Evolutionary conservation across 2,329 filamentous ascomycete genomes (phyloP), one percentile per base, ranked within the genome.

Genomic region (Aureobasidium sp.): DNA sequence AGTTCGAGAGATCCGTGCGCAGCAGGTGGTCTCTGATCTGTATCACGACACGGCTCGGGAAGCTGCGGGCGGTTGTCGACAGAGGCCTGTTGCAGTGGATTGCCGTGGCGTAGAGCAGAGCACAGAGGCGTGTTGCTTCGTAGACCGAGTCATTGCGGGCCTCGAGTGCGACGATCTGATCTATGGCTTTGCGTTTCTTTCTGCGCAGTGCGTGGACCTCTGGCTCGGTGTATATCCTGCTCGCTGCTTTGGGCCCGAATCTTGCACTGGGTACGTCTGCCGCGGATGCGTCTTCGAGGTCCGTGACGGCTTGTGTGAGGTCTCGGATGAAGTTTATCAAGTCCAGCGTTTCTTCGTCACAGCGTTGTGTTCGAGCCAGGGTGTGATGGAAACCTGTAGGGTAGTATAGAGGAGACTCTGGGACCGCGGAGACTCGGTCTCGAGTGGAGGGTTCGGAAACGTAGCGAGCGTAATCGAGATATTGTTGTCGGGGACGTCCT

Each of bases 81-180:
- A 7, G 65, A 61, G n/a, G 66, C 38, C 0, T 62, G 50, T 25
- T 67, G 49, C 6, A 60, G 37, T 37, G 71, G 60, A 19, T 37
- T 11, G 69, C 69, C 45, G 66, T 62, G 13, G 67, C 62, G 60
- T 70, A 71, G 31, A 72, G 47, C 0, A 63, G 45, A n/a, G 66
- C 63, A 8, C 66, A 63, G 3, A 71, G 63, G 3, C 68, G 66
- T 11, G 69, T 61, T 7, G 69, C 64, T 58, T 72, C 70, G 61
- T 68, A 71, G 1, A 62, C 63, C 27, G 59, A 27, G n/a, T 60
- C 46, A 35, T 57, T 43, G 19, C 31, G 45, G 27, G n/a, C 31
- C n/a, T 31, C 19, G 5, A 49, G 35, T 17, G 19, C 55, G 46
- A 45, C 25, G 33, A 37, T 45, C 7, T 45, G 42, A 7, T 29